A percentile compares a stretch with the other conserved stretches of the same genome.
Conservation (phyloP, 352 stramenopile genomes). For the Pythium rishiriense region DNA sequence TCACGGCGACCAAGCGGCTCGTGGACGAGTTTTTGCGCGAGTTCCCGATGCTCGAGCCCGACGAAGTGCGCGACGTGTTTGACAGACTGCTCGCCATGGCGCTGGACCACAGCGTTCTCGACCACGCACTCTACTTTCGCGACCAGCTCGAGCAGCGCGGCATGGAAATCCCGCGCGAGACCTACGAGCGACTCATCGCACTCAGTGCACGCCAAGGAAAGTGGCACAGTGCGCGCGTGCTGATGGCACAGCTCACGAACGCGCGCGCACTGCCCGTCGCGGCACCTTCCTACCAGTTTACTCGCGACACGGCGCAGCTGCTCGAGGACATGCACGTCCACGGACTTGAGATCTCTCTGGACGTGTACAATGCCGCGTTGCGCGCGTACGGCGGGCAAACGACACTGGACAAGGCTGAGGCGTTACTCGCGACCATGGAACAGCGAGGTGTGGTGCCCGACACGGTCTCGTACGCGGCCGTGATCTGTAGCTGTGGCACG, state of each 20-base stretch:
- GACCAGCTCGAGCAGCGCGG: conserved; percentile 43
- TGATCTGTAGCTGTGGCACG: conserved; percentile 52
- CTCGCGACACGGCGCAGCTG: conserved; percentile 45
- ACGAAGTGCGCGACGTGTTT: conserved; percentile 45
- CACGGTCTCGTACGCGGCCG: conserved; percentile 53
- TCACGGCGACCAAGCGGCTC: conserved; percentile 52
- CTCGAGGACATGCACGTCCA: conserved; percentile 50
- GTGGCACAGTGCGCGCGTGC: conserved; percentile 54
- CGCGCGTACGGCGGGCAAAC: conserved; percentile 51
- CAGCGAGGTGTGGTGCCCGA: conserved; percentile 39
- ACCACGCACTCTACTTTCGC: conserved; percentile 61
- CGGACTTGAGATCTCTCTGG: conserved; percentile 37
- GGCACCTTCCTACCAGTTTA: conserved; percentile 46
- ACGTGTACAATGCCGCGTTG: conserved; percentile 65
- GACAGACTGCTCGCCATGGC: conserved; percentile 42
- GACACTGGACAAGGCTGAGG: conserved; percentile 37
- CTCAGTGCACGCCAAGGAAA: conserved; percentile 46
- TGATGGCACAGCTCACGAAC: conserved; percentile 52
- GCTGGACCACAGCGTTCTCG: conserved; percentile 42
- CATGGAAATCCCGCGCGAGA: conserved; percentile 33
- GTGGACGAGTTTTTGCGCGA: conserved; percentile 41
- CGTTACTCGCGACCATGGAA: conserved; percentile 49
- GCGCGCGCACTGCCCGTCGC: conserved; percentile 35
- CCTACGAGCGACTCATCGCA: conserved; percentile 48
- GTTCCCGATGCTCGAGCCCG: conserved; percentile 31